Base-by-base conservation (phyloP, 768 basidiomycete genomes). In the Pseudohyphozyma bogoriensis region DNA sequence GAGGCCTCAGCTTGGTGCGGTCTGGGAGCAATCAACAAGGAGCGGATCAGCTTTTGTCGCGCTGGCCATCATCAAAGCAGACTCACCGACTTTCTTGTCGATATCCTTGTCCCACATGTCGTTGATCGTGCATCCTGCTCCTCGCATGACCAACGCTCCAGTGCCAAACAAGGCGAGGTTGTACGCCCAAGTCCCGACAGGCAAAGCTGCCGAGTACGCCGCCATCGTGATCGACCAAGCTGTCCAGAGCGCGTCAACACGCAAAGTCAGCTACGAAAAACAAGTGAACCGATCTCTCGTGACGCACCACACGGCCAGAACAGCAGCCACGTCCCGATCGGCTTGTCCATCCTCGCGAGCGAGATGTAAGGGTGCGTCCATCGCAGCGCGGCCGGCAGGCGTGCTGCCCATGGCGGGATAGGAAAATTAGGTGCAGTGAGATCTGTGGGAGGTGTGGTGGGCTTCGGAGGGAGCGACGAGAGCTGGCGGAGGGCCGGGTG, bases 191-290 rank as follows among this genome's bases (percentile, higher is more conserved):
- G 78, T 80, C 3, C 81, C 79, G 49, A 80, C 77, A 0, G 90
- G 86, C 7, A 81, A 76, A 26, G 84, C 77, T 11, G 83, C 75
- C 15, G 87, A 84, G 68, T 91, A 92, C 3, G 88, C 83, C 0
- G 90, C 90, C 87, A 99, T 93, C 10, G 89, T 88, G 70, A 99
- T 95, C 13, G 90, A 89, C 95, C 95, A 99, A 11, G 91, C 95
- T 99, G 66, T 16, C 35, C 33, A 58, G 33, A 31, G n/a, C 39
- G 11, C 39, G 39, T 12, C 39, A 40, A 11, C 22, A 40, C 12
- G 39, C 39, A 22, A 40, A 40, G 39, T 40, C 39, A 40, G 39
- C 22, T 22, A 40, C 11, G 39, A n/a, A n/a, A n/a, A n/a, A n/a
- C n/a, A n/a, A n/a, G n/a, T n/a, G n/a, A n/a, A n/a, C n/a, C 20